Evolutionary conservation across 208 protist species (phyloP).

Genomic region (Trypanosoma mega): DNA sequence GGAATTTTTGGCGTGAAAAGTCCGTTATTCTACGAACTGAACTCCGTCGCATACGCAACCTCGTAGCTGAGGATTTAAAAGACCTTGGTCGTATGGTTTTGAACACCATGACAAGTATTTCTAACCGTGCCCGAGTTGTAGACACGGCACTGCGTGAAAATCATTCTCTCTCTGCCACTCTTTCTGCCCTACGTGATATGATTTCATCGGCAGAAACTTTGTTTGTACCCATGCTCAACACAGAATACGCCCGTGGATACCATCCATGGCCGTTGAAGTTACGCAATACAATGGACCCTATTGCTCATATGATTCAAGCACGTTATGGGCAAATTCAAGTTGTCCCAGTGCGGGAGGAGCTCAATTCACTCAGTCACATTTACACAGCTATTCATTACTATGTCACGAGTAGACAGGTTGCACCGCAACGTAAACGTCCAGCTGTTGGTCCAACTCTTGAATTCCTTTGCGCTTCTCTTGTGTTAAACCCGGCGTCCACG

Average conservation of each 20-base stretch:
- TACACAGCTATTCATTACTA: conserved; percentile 68
- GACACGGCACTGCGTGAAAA: conserved; percentile 69
- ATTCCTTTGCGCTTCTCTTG: conserved; percentile 51
- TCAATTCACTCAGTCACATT: conserved; percentile 59
- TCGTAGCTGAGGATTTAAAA: conserved; percentile 46
- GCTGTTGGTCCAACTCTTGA: conserved; percentile 40
- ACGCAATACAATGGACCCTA: conserved; percentile 82
- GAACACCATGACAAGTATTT: conserved; percentile 44
- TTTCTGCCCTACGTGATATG: conserved; percentile 52
- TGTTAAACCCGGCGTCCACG: conserved; percentile 50
- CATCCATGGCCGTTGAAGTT: conserved; percentile 86
- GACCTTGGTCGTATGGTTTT: conserved; percentile 46
- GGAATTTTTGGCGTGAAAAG: conserved; percentile 30
- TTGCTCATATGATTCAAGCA: conserved; percentile 60
- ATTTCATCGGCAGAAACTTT: conserved; percentile 63
- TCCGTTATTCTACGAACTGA: conserved; percentile 43
- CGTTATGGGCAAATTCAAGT: conserved; percentile 69
- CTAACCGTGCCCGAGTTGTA: conserved; percentile 47
- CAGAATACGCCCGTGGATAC: conserved; percentile 79
- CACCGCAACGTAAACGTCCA: conserved; percentile 55
- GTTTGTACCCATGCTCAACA: conserved; percentile 77
- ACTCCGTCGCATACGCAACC: conserved; percentile 36
- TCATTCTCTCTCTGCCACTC: conserved; percentile 43
- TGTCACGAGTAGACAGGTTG: conserved; percentile 38
- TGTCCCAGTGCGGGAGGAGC: conserved; percentile 55